Conservation (phyloP, 352 stramenopile genomes). For the Globisporangium splendens region DNA sequence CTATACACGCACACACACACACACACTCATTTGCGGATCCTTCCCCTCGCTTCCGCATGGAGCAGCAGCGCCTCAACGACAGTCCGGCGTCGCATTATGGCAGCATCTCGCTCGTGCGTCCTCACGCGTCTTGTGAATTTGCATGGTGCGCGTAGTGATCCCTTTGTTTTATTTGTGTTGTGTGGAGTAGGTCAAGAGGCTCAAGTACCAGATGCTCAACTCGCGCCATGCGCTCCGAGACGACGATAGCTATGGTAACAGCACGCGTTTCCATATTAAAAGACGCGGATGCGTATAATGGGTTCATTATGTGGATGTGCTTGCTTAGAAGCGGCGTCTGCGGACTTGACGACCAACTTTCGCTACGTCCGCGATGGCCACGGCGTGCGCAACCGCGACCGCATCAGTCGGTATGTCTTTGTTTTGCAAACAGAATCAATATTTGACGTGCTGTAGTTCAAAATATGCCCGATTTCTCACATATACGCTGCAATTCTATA, state of each 20-base stretch:
- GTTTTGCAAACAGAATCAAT: background rate
- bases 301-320: no score
- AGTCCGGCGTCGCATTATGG: constrained; percentile 20
- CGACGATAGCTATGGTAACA: constrained; percentile 3
- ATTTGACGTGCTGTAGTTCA: no score
- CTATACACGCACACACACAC: no score
- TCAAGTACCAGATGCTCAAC: constrained; percentile 18
- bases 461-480: background rate
- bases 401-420: constrained; percentile 33
- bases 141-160: constrained; percentile 12
- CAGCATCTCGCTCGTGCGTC: constrained; percentile 33
- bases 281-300: no score
- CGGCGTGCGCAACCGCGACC: constrained; percentile 28
- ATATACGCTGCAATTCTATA: constrained; percentile 14
- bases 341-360: constrained; percentile 25
- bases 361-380: constrained; percentile 23
- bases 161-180: background rate
- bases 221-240: background rate
- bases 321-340: constrained; percentile 22
- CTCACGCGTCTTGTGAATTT: constrained; percentile 20
- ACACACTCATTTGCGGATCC: no score
- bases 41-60: constrained; percentile 4
- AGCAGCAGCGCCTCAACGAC: constrained; percentile 12
- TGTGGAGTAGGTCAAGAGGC: constrained; percentile 19
- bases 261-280: background rate